Conservation (phyloP, 768 basidiomycete genomes). For the Pleurotus citrinopileatus region DNA sequence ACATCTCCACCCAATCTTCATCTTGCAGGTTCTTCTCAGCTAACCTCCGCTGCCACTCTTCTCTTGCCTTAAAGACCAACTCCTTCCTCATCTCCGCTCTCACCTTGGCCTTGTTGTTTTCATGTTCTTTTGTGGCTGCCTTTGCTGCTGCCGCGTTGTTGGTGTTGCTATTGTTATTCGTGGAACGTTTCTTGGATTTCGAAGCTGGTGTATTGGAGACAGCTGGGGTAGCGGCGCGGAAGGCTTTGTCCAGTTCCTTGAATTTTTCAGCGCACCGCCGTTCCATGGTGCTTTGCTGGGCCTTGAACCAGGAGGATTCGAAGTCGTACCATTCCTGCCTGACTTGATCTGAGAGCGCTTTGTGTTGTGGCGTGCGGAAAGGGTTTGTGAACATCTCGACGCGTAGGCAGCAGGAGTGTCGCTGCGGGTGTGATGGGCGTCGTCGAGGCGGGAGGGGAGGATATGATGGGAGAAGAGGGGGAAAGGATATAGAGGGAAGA, state of each 20-base stretch:
- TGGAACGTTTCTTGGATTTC: slow-evolving; percentile 18
- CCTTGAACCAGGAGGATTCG: slow-evolving; percentile 25
- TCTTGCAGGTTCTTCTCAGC: slow-evolving; percentile 28
- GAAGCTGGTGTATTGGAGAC: slow-evolving; percentile 8
- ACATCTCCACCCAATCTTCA: slow-evolving; percentile 45
- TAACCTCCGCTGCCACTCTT: slow-evolving; percentile 40
- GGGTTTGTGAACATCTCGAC: slow-evolving; percentile 14
- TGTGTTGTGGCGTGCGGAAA: slow-evolving; percentile 18
- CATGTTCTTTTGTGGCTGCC: slow-evolving; percentile 22
- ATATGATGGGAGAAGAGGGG: neutral
- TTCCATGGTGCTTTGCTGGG: slow-evolving; percentile 23
- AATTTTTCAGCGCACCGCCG: slow-evolving; percentile 21
- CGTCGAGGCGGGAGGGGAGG: neutral
- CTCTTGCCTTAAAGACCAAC: slow-evolving; percentile 29
- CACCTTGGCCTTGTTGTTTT: slow-evolving; percentile 23
- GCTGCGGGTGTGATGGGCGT: neutral
- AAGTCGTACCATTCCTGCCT: slow-evolving; percentile 34
- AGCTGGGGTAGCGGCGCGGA: neutral
- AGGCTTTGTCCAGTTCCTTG: slow-evolving; percentile 23
- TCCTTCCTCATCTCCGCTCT: slow-evolving; percentile 28
- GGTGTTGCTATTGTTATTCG: slow-evolving; percentile 13
- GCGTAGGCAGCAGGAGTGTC: neutral
- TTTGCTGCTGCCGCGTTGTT: neutral
- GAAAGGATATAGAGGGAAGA: neutral
- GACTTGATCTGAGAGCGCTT: slow-evolving; percentile 18